Evolutionary conservation across 192 early-diverging fungal genomes (phyloP).

Genomic region (Entophlyctis luteolus): DNA sequence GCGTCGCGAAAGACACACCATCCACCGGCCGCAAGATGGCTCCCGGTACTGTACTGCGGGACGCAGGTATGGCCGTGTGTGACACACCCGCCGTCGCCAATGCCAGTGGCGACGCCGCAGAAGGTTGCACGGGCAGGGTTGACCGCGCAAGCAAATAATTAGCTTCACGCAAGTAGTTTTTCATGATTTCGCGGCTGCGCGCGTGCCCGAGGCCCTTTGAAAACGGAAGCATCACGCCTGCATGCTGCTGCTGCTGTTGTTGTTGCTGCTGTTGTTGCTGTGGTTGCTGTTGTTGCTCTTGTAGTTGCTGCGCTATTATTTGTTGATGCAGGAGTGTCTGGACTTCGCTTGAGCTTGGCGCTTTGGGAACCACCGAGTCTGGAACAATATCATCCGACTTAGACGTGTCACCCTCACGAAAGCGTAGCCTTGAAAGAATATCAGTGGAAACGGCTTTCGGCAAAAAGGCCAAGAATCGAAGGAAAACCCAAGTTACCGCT

Average conservation of each 20-base stretch:
- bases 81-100: too few relatives aligned
- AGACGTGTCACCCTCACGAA: too few relatives aligned
- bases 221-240: constrained; percentile 34
- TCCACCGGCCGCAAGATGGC: too few relatives aligned
- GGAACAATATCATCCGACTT: background rate
- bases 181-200: constrained; percentile 66
- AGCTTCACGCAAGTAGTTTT: constrained; percentile 61
- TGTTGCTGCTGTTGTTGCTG: background rate
- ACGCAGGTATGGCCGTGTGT: too few relatives aligned
- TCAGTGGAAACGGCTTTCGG: too few relatives aligned
- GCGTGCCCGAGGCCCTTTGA: constrained; percentile 52
- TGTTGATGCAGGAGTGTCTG: background rate
- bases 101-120: too few relatives aligned
- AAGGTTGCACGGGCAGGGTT: too few relatives aligned
- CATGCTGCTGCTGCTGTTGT: background rate
- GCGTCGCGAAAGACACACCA: too few relatives aligned
- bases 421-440: too few relatives aligned
- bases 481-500: too few relatives aligned
- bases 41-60: too few relatives aligned
- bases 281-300: background rate
- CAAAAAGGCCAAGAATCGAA: too few relatives aligned
- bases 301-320: background rate
- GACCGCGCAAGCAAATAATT: constrained; percentile 37
- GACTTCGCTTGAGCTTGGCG: background rate
- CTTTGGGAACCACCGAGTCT: background rate